Evolutionary conservation across 495 filamentous ascomycete species (phyloP).

Genomic region (Neurospora pannonica): DNA sequence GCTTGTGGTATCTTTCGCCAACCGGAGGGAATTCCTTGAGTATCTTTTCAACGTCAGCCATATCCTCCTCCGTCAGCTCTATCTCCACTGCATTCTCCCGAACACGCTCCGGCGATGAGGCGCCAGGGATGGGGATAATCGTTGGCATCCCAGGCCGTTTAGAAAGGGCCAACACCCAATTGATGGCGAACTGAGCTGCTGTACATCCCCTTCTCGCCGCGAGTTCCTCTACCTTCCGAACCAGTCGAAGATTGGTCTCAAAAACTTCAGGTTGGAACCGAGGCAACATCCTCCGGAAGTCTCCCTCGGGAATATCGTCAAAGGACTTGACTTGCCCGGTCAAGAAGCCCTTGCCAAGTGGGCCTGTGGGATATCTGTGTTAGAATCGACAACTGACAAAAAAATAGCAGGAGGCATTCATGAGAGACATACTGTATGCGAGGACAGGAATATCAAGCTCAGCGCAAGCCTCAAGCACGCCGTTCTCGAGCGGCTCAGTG

Average conservation of each 20-base stretch:
- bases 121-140: constrained; percentile 79
- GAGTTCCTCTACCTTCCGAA: constrained; percentile 54
- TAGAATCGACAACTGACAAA: constrained; percentile 2
- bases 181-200: constrained; percentile 65
- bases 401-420: neutral
- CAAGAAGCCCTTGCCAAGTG: constrained; percentile 22
- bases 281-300: constrained; percentile 45
- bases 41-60: constrained; percentile 38
- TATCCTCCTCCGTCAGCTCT: constrained; percentile 37
- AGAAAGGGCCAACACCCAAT: constrained; percentile 53
- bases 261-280: constrained; percentile 65
- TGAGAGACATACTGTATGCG: constrained; percentile 48
- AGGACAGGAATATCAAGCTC: constrained; percentile 65
- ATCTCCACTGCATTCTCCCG: constrained; percentile 42
- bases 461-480: constrained; percentile 59
- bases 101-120: constrained; percentile 38
- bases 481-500: constrained; percentile 61
- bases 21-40: constrained; percentile 27
- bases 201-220: constrained; percentile 62
- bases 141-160: constrained; percentile 51
- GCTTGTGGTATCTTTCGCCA: constrained; percentile 31
- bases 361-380: constrained; percentile 5
- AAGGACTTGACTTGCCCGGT: constrained; percentile 55
- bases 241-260: constrained; percentile 64
- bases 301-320: constrained; percentile 54